These are phyloP conservation scores for Solioccasus polychromus DNA, from an alignment of 768 basidiomycete species.

Conservation along the genomic window DNA sequence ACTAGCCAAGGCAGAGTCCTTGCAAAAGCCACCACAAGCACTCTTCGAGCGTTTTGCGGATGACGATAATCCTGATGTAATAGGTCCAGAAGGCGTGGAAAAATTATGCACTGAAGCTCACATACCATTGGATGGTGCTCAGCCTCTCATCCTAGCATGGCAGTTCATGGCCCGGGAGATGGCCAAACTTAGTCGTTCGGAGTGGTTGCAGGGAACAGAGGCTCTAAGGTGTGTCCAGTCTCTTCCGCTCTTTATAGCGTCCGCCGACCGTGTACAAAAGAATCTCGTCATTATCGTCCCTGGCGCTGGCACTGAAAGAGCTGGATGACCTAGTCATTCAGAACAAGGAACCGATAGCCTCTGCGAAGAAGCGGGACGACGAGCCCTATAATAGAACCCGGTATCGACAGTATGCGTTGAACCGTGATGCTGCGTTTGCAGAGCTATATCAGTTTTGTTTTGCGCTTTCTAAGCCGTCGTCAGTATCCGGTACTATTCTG, in stretches of 20 bases:
- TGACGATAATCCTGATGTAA: slow-evolving; percentile 42
- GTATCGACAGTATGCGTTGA: slow-evolving; percentile 48
- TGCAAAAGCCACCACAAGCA: slow-evolving; percentile 43
- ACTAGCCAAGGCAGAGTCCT: slow-evolving; percentile 39
- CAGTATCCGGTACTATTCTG: slow-evolving; percentile 29
- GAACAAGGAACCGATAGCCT: slow-evolving; percentile 37
- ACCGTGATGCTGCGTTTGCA: slow-evolving; percentile 52
- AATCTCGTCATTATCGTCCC: slow-evolving; percentile 45
- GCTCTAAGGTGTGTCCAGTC: slow-evolving; percentile 40
- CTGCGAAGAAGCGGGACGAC: slow-evolving; percentile 34
- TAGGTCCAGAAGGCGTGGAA: slow-evolving; percentile 74
- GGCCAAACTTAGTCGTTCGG: slow-evolving; percentile 64
- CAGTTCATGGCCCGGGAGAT: slow-evolving; percentile 68
- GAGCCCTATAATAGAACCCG: slow-evolving; percentile 55
- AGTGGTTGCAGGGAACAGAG: slow-evolving; percentile 63
- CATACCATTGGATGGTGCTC: slow-evolving; percentile 70
- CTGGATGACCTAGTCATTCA: slow-evolving; percentile 61
- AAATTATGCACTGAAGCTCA: slow-evolving; percentile 64
- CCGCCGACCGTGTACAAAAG: slow-evolving; percentile 29
- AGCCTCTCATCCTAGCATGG: slow-evolving; percentile 76
- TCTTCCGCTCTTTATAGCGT: not conserved
- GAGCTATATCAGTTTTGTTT: slow-evolving; percentile 75
- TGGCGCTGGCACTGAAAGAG: slow-evolving; percentile 54
- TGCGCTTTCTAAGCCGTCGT: slow-evolving; percentile 68
- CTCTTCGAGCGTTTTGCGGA: slow-evolving; percentile 69